Base-by-base conservation (phyloP, 352 stramenopile species). In the Globisporangium irregulare region DNA sequence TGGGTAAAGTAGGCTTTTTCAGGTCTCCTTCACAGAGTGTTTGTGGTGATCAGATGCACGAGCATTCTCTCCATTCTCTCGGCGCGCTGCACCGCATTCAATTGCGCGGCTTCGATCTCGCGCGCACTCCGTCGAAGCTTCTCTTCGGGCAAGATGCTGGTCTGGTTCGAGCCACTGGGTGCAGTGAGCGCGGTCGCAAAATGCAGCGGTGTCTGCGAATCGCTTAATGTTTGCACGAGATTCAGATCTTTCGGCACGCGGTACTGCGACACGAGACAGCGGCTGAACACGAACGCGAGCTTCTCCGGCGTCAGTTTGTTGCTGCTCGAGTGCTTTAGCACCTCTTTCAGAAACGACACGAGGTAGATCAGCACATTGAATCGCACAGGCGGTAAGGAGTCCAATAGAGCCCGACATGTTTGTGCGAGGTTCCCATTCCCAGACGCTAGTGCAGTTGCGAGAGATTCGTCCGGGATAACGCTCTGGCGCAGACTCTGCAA, bases 301-400 rank as follows among this genome's bases (percentile, higher is more conserved):
- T 90, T 91, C 46, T 92, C 85, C 3, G 87, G 73, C 1, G 80
- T 89, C 4, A 93, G 71, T 46, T 88, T 86, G 72, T 96, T 96
- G 36, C 56, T 72, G 38, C 68, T 59, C 0, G 53, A 54, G 46
- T 92, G 76, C 63, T 91, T 87, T 24, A 99, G 82, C 27, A 98
- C 78, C 80, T 99, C 95, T 54, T 96, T 91, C 62, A 99, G 90
- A 67, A 99, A 99, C 1, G 94, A 97, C 27, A 99, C 85, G 27
- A 99, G 73, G 73, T 99, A 99, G 15, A 99, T 92, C 54, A 99
- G 95, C 7, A 97, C 86, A 76, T 99, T 99, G 82, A 98, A 99
- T 27, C 96, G 80, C 64, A 98, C 88, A 9, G 95, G 92, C 22
- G 94, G 80, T n/a, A 99, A 79, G n/a, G 72, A 71, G 62, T 94